A percentile compares a stretch with the other conserved stretches of the same genome.
Evolutionary conservation across 1,284 basidiomycete genomes (phyloP).

Genomic region (Puccinia sorghi): DNA sequence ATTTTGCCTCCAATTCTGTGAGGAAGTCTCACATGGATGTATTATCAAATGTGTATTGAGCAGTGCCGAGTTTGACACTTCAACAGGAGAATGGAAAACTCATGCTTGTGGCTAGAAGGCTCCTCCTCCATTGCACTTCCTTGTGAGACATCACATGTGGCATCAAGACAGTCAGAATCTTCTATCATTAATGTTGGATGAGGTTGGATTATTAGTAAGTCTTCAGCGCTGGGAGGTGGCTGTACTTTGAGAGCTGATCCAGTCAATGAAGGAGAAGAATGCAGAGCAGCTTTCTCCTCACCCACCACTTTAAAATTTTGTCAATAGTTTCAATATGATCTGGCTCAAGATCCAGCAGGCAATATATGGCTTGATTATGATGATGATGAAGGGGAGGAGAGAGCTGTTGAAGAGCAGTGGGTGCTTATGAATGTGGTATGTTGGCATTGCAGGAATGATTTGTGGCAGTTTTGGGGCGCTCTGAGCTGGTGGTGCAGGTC

Average conservation of each 20-base stretch:
- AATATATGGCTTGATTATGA: background rate
- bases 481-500: slow-evolving; percentile 1
- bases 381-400: background rate
- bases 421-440: background rate
- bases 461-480: slow-evolving; percentile 14
- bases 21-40: too few relatives aligned
- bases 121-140: background rate
- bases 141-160: too few relatives aligned
- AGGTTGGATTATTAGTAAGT: background rate
- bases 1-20: too few relatives aligned
- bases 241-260: background rate
- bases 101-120: background rate
- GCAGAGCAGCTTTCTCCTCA: background rate
- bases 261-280: background rate
- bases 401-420: background rate
- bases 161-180: background rate
- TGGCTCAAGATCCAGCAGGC: background rate
- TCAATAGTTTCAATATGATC: slow-evolving; percentile 8
- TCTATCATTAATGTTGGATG: background rate
- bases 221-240: background rate
- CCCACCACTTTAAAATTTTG: background rate
- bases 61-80: too few relatives aligned
- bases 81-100: too few relatives aligned
- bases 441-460: slow-evolving; percentile 18
- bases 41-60: too few relatives aligned